Percentiles rank a stretch among this genome's conserved stretches.
Conservation (phyloP, 768 basidiomycete species). For the Amanita exitialis region DNA sequence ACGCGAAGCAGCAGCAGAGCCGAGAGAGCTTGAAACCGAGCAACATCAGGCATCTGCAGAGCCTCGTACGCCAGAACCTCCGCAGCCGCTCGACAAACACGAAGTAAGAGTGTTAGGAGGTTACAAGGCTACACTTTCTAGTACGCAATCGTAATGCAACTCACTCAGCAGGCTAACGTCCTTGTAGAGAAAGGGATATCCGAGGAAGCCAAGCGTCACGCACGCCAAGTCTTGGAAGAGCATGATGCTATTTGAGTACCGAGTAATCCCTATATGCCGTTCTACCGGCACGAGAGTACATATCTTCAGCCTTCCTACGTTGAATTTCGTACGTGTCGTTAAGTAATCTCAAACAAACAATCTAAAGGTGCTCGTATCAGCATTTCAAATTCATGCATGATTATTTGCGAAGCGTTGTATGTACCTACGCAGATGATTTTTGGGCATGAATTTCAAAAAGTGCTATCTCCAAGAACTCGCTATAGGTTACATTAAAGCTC, state of each 20-base stretch:
- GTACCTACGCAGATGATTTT: no score
- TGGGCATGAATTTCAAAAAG: no score
- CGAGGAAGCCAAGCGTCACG: constrained; percentile 12
- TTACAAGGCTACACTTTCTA: constrained; percentile 20
- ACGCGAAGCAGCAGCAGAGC: background rate
- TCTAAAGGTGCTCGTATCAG: no score
- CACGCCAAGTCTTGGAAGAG: constrained; percentile 10
- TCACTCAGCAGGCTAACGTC: background rate
- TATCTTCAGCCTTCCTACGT: no score
- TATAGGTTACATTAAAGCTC: no score
- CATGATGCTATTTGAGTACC: constrained; percentile 7
- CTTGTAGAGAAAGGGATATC: constrained; percentile 10
- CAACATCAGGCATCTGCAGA: background rate
- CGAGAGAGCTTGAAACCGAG: background rate
- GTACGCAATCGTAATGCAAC: constrained; percentile 11
- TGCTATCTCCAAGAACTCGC: no score
- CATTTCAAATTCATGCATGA: no score
- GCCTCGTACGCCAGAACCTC: background rate
- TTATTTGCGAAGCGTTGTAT: no score
- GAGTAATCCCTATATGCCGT: no score
- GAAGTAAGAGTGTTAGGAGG: constrained; percentile 16
- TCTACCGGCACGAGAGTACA: background rate
- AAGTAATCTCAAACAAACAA: no score
- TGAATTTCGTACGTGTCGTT: no score
- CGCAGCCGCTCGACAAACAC: background rate